Percentiles rank a stretch among this genome's conserved stretches.
These are phyloP conservation scores for Lentinus brumalis DNA, from an alignment of 768 basidiomycete genomes.

Conservation along the genomic window DNA sequence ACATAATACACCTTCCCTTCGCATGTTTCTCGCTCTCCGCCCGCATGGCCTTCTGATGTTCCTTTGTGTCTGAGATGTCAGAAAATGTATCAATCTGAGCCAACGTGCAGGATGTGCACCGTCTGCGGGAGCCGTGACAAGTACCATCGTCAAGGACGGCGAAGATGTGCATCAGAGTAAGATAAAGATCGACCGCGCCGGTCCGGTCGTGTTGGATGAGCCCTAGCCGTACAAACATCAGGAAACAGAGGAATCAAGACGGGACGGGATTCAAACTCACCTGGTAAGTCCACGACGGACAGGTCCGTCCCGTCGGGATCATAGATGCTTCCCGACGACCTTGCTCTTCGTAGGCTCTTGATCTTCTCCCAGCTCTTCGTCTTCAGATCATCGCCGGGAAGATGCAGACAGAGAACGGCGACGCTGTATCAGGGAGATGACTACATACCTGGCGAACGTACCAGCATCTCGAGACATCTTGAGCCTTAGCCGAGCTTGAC, in stretches of 20 bases:
- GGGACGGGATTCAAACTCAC: constrained; percentile 24
- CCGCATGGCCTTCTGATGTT: constrained; percentile 60
- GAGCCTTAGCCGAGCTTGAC: constrained; percentile 38
- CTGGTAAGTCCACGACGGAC: constrained; percentile 27
- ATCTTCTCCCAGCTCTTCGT: constrained; percentile 30
- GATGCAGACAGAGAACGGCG: constrained; percentile 41
- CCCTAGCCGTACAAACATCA: constrained; percentile 36
- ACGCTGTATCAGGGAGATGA: constrained; percentile 29
- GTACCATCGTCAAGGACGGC: constrained; percentile 56
- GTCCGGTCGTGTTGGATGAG: constrained; percentile 57
- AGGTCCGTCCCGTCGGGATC: constrained; percentile 27
- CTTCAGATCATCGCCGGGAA: constrained; percentile 22
- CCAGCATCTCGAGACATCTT: constrained; percentile 63
- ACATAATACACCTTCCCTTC: constrained; percentile 60
- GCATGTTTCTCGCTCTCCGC: constrained; percentile 58
- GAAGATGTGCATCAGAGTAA: constrained; percentile 51
- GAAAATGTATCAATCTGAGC: neutral
- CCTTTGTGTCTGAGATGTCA: constrained; percentile 55
- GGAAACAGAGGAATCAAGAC: constrained; percentile 21
- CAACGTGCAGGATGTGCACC: constrained; percentile 38
- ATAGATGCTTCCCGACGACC: constrained; percentile 34
- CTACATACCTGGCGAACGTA: constrained; percentile 53
- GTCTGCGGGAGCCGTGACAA: constrained; percentile 67
- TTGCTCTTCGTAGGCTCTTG: constrained; percentile 27
- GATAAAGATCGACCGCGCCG: constrained; percentile 43